A percentile compares a stretch with the other conserved stretches of the same genome.
Conservation (phyloP, 352 stramenopile genomes). For the Pythium brassicae region DNA sequence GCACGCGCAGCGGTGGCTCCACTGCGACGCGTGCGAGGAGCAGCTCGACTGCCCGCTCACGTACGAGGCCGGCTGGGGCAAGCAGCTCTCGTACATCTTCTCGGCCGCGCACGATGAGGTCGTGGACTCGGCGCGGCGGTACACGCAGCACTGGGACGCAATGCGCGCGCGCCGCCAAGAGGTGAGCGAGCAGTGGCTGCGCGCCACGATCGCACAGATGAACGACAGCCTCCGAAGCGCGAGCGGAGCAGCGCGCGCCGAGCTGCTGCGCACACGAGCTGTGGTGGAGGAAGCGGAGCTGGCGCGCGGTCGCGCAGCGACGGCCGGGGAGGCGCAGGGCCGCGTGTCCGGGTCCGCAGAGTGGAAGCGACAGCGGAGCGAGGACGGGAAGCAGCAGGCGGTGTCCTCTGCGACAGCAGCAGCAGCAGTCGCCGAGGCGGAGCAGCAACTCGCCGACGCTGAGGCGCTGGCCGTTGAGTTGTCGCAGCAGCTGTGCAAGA, state of each 20-base stretch:
- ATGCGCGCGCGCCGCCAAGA: slow-evolving; percentile 58
- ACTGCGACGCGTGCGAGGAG: slow-evolving; percentile 93
- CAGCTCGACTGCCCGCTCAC: slow-evolving; percentile 91
- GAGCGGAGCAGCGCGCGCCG: slow-evolving; percentile 25
- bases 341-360: slow-evolving; percentile 75
- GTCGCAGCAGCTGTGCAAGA: slow-evolving; percentile 41
- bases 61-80: slow-evolving; percentile 95
- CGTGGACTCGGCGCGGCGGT: slow-evolving; percentile 85
- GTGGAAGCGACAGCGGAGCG: slow-evolving; percentile 67
- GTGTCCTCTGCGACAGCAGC: neutral
- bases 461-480: slow-evolving; percentile 19
- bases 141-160: slow-evolving; percentile 66
- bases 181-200: slow-evolving; percentile 64
- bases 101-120: slow-evolving; percentile 87
- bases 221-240: slow-evolving; percentile 34
- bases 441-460: neutral
- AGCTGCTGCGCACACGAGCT: slow-evolving; percentile 32
- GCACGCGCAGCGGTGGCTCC: slow-evolving; percentile 84
- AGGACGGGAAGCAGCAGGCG: slow-evolving; percentile 32
- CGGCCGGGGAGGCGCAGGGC: slow-evolving; percentile 50
- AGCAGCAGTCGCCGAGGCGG: neutral
- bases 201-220: slow-evolving; percentile 42
- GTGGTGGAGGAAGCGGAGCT: slow-evolving; percentile 49
- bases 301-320: slow-evolving; percentile 19
- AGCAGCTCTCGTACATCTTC: slow-evolving; percentile 92